phyloP scores from a whole-genome alignment of 148 eudicot species.

The Pouteria glomerata region DNA sequence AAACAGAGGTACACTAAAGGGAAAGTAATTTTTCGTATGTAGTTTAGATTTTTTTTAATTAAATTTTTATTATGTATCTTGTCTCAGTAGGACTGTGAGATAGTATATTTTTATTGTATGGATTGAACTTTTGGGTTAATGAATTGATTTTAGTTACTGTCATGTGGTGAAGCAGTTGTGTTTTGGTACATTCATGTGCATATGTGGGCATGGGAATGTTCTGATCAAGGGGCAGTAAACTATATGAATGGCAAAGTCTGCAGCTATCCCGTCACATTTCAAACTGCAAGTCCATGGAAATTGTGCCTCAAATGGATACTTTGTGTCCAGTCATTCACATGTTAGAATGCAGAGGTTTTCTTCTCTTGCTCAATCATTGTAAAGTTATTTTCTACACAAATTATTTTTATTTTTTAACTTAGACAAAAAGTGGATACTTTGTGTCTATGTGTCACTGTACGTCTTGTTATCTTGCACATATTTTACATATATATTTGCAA shows the following conservation, averaged over 20 bases:
- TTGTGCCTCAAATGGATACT: slow-evolving; percentile 16
- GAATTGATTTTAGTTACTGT: too few species aligned
- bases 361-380: background rate
- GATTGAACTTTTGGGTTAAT: background rate
- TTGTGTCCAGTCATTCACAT: slow-evolving; percentile 16
- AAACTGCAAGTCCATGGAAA: slow-evolving; percentile 30
- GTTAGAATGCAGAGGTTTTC: slow-evolving; percentile 23
- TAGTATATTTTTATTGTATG: too few species aligned
- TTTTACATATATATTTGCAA: background rate
- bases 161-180: too few species aligned
- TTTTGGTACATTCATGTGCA: background rate
- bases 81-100: too few species aligned
- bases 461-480: background rate
- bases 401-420: background rate
- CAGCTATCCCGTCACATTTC: slow-evolving; percentile 29
- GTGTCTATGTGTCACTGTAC: background rate
- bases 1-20: too few species aligned
- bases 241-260: slow-evolving; percentile 50
- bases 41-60: too few species aligned
- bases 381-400: background rate
- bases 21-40: too few species aligned
- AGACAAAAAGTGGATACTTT: background rate
- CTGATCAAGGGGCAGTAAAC: slow-evolving; percentile 20
- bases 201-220: slow-evolving; percentile 16
- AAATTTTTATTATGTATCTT: too few species aligned